These are phyloP conservation scores for Neurospora africana DNA, from an alignment of 495 filamentous ascomycete genomes.

Conservation along the genomic window DNA sequence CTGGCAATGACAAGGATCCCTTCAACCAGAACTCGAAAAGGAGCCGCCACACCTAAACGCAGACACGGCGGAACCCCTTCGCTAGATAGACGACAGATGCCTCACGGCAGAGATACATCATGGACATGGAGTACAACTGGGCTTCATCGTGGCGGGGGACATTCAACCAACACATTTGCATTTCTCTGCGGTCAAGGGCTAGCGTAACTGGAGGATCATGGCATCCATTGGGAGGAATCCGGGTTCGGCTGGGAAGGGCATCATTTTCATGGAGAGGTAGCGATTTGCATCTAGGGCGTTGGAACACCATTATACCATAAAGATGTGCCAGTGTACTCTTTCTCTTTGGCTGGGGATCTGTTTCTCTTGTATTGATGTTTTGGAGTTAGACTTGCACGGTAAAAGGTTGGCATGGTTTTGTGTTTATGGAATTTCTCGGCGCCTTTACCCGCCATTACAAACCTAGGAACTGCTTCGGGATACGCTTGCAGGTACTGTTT, in stretches of 20 bases:
- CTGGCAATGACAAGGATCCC: constrained; percentile 47
- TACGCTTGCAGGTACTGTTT: neutral
- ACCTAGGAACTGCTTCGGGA: neutral
- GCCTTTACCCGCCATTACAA: neutral
- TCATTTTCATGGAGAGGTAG: neutral
- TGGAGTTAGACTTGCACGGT: neutral
- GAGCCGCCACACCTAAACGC: constrained; percentile 51
- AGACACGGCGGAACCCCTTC: neutral
- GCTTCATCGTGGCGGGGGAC: neutral
- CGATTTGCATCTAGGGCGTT: neutral
- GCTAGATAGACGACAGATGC: neutral
- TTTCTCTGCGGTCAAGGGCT: neutral
- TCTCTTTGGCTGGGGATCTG: neutral
- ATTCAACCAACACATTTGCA: neutral
- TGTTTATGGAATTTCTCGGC: neutral
- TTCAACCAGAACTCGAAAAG: constrained; percentile 60
- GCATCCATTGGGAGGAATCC: neutral
- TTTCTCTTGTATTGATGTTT: neutral
- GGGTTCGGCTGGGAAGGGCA: neutral
- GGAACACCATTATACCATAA: constrained; percentile 1
- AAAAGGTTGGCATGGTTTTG: neutral
- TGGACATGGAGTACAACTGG: neutral
- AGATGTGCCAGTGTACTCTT: neutral
- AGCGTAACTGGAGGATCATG: neutral
- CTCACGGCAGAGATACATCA: neutral